Evolutionary conservation across 306 rosid species (phyloP), one percentile per base, ranked within the genome.

Genomic region (Styphnolobium japonicum): DNA sequence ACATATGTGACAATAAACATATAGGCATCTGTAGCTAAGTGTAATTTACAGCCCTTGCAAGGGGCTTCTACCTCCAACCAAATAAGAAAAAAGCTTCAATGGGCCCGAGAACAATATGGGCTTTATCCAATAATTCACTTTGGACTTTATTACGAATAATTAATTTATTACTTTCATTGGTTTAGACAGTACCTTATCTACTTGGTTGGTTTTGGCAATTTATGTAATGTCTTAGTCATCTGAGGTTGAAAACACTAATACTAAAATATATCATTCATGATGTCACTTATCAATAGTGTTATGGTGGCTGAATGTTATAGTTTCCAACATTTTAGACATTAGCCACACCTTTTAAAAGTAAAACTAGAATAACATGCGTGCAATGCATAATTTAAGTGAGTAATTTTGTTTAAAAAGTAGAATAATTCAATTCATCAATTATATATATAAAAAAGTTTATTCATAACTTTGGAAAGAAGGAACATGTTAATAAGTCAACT

Each of bases 51-150:
- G 39, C 5, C 45, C 56, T 29, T 46, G 15, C 10, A 2, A 73
- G 46, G 92, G 89, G 73, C 56, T 27, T 29, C 2, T 2, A 2
- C 31, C 80, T 81, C 84, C 31, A 53, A 73, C 2, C 1, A 22
- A 10, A 12, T 4, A 4, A 36, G 10, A 8, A 21, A 19, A 11
- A 48, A 49, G 57, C 40, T 34, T 45, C 12, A 7, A 72, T n/a
- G 75, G 77, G 67, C 69, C 82, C 73, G 39, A 58, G 73, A 82
- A 27, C 16, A 67, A 73, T 31, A 82, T 76, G 83, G 81, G 71
- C 73, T 56, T 52, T 18, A 33, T 23, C 71, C 85, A 79, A 79
- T 84, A 85, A 84, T 84, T 76, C 80, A 80, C 75, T 45, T 76
- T 18, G 71, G 66, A 65, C n/a, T n/a, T n/a, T n/a, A n/a, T n/a